Evolutionary conservation across 1,284 basidiomycete genomes (phyloP), one percentile per base, ranked within the genome.

Genomic region (Apiotrichum gamsii): DNA sequence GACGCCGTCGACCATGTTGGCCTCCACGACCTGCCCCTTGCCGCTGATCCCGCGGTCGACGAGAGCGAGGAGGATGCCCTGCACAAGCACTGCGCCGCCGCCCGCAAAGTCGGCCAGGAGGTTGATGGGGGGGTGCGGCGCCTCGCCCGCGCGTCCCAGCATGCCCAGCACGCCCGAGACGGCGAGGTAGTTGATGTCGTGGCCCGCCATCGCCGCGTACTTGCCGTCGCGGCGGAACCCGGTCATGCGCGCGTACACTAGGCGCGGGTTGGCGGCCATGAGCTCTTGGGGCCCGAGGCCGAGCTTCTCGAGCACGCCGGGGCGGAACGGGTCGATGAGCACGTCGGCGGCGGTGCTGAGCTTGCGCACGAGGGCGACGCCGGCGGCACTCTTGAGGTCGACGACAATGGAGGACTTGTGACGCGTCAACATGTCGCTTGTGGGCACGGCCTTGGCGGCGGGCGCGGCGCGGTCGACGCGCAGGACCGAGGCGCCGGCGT

Each of bases 101-200:
- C 52, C 52, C 5, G 52, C 52, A 49, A 54, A 54, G 52, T 54
- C 52, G 40, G 45, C 52, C 15, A 54, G 49, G 21, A 54, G 50
- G 43, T 54, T 54, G 21, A 45, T 31, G 4, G 52, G 52, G 36
- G 52, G 49, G 10, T 31, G 21, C 9, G 52, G 52, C 25, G 18
- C 28, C 28, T 47, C 45, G 21, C 43, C 45, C 2, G 42, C 38
- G 10, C 40, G 20, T 31, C 47, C 37, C 20, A 54, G 30, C 49
- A 54, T 48, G 43, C 24, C 20, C 11, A 54, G 46, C 28, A 49
- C 52, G 16, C 52, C 52, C 18, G 46, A 49, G 19, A 51, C 43
- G 21, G 52, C 45, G n/a, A 54, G 30, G 39, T 54, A 54, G 46
- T 54, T 54, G 41, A 54, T 28, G 36, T 54, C 52, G 21, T 54